A percentile compares a stretch with the other conserved stretches of the same genome.
These are phyloP conservation scores for Dipodascopsis uninucleata DNA, from an alignment of 805 yeast species.

Conservation along the genomic window DNA sequence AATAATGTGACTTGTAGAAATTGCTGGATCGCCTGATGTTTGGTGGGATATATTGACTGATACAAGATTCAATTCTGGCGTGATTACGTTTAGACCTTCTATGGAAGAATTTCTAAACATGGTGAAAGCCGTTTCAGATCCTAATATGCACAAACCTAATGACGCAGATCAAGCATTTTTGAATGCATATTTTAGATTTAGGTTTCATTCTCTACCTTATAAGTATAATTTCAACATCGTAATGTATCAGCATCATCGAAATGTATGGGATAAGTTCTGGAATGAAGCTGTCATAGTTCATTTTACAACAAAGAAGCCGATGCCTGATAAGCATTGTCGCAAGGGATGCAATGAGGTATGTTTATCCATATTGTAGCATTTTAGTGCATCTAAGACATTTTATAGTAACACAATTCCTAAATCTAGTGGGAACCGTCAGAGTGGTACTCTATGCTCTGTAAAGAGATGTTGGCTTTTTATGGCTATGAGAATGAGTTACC, in stretches of 20 bases:
- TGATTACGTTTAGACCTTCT: slow-evolving; percentile 30
- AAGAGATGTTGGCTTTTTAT: slow-evolving; percentile 30
- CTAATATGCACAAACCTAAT: slow-evolving; percentile 31
- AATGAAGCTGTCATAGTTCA: slow-evolving; percentile 31
- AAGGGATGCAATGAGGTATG: slow-evolving; percentile 26
- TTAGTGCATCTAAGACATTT: neutral
- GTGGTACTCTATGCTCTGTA: slow-evolving; percentile 30
- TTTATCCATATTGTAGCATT: neutral
- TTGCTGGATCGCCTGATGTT: slow-evolving; percentile 32
- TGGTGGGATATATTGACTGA: slow-evolving; percentile 31
- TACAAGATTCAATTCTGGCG: slow-evolving; percentile 31
- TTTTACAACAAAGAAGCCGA: slow-evolving; percentile 29
- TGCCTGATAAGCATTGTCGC: slow-evolving; percentile 19
- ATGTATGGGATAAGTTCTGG: slow-evolving; percentile 30
- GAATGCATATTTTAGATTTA: slow-evolving; percentile 26
- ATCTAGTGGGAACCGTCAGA: slow-evolving; percentile 27
- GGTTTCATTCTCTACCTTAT: slow-evolving; percentile 30
- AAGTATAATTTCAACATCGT: slow-evolving; percentile 31
- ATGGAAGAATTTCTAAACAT: slow-evolving; percentile 30
- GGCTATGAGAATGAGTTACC: slow-evolving; percentile 27
- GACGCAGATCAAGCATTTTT: slow-evolving; percentile 33
- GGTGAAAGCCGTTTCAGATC: slow-evolving; percentile 30
- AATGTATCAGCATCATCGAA: slow-evolving; percentile 26
- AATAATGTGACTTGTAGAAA: slow-evolving; percentile 17
- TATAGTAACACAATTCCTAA: neutral